Evolutionary conservation across 2,329 filamentous ascomycete genomes (phyloP), one percentile per base, ranked within the genome.

Genomic region (Ophiognomonia clavigignenti-juglandacearum): DNA sequence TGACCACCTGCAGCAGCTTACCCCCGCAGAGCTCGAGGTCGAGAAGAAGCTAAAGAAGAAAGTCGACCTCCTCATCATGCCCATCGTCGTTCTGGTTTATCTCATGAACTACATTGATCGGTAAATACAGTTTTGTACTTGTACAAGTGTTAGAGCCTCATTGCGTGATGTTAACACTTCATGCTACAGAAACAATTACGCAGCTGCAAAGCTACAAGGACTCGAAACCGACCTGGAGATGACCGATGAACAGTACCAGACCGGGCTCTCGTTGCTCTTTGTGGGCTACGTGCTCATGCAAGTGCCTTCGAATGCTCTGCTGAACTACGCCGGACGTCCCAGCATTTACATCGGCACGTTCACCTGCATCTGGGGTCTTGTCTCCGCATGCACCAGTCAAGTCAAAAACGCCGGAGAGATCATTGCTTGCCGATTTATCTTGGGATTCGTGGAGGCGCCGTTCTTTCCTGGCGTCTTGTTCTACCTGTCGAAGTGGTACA

Each of bases 41-140:
- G 83, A 88, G 60, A 70, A 65, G 48, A 73, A 69, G 42, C 63
- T 88, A 43, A 69, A 75, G 48, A 72, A 75, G 51, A 88, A 85
- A 61, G 79, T 88, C 45, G 85, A 88, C 59, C 55, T 76, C 8
- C 69, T 82, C 43, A 61, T 88, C 24, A 68, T 88, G 56, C 84
- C 84, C 0, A 82, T 82, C 65, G 70, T 86, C 35, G 77, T 86
- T 43, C 56, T 86, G 39, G 85, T 87, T 72, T 87, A 85, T 55
- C 82, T 86, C 54, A 69, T 86, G 68, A 86, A 85, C 56, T 85
- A 84, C 58, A 64, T 85, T 11, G 78, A 82, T 36, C 57, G 57
- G 62, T 61, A 45, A 45, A 54, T 23, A 4, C 14, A 5, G n/a
- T 13, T 19, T 18, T n/a, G n/a, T n/a, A n/a, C 9, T 9, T 31